Evolutionary conservation across 2,329 filamentous ascomycete genomes (phyloP).

Genomic region (Calonectria henricotiae): DNA sequence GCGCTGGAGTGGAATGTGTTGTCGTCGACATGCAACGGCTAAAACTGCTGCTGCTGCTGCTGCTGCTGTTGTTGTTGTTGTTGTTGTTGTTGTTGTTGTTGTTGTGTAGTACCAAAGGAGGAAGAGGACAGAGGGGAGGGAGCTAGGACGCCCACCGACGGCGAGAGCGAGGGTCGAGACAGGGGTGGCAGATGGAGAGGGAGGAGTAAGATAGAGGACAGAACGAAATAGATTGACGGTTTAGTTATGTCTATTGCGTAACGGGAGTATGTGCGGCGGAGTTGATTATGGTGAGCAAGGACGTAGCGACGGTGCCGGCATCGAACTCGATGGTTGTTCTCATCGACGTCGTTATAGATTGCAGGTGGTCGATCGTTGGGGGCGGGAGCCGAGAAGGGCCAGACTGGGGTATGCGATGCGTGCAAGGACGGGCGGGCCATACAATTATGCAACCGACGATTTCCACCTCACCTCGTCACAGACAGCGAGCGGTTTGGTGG

Average conservation of each 20-base stretch:
- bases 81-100: conserved; percentile 16
- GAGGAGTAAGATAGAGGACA: conserved; percentile 41
- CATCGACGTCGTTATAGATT: conserved; percentile 20
- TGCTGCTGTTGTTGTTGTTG: not conserved
- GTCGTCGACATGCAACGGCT: conserved; percentile 46
- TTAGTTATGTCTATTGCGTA: not conserved
- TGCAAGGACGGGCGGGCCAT: conserved; percentile 16
- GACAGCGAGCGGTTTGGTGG: conserved; percentile 1
- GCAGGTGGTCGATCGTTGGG: conserved; percentile 26
- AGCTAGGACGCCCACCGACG: conserved; percentile 37
- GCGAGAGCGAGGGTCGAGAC: conserved; percentile 35
- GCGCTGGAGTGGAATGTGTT: conserved; percentile 32
- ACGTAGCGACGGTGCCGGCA: conserved; percentile 6
- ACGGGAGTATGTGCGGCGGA: not conserved
- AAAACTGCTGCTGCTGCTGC: too few species aligned
- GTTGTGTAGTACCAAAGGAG: conserved; percentile 39
- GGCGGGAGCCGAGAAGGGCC: conserved; percentile 14
- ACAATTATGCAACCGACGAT: conserved; percentile 25
- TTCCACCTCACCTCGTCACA: conserved; percentile 14
- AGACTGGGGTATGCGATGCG: conserved; percentile 26
- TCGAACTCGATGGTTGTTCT: conserved; percentile 12
- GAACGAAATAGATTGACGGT: conserved; percentile 4
- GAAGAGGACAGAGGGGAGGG: conserved; percentile 42
- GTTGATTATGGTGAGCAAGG: conserved; percentile 16
- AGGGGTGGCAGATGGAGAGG: conserved; percentile 29